Conservation (phyloP, 306 rosid species). For the Delonix regia region DNA sequence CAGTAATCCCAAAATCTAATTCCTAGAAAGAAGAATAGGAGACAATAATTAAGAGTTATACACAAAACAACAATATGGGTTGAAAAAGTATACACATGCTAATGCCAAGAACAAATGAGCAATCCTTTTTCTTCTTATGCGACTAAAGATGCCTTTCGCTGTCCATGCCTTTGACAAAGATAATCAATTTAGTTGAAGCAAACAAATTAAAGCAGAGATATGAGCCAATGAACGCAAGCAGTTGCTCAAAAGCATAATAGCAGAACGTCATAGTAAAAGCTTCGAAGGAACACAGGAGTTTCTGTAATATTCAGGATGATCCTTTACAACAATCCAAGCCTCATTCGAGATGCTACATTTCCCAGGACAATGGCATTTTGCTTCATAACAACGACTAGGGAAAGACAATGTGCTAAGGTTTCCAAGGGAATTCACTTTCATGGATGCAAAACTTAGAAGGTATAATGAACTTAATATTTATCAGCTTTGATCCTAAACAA, state of each 20-base stretch:
- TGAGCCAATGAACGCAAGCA: neutral
- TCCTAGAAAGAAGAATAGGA: constrained; percentile 43
- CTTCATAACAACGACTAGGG: neutral
- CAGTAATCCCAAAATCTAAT: constrained; percentile 37
- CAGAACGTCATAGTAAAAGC: neutral
- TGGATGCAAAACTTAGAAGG: neutral
- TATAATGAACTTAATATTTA: neutral
- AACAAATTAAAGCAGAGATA: constrained; percentile 18
- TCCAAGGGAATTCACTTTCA: neutral
- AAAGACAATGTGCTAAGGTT: constrained; percentile 9
- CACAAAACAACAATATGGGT: neutral
- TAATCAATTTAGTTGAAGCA: neutral
- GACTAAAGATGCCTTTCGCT: neutral
- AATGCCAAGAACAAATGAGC: neutral
- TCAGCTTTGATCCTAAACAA: no score
- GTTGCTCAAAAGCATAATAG: constrained; percentile 7
- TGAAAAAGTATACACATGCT: neutral
- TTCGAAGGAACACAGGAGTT: neutral
- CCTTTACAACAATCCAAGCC: neutral
- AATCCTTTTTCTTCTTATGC: constrained; percentile 1
- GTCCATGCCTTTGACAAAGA: constrained; percentile 6
- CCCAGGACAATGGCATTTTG: neutral
- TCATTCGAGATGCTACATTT: neutral
- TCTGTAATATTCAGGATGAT: neutral
- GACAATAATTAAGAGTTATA: neutral